phyloP scores from a whole-genome alignment of 75 land plant genomes.

The Azolla pinnata region DNA sequence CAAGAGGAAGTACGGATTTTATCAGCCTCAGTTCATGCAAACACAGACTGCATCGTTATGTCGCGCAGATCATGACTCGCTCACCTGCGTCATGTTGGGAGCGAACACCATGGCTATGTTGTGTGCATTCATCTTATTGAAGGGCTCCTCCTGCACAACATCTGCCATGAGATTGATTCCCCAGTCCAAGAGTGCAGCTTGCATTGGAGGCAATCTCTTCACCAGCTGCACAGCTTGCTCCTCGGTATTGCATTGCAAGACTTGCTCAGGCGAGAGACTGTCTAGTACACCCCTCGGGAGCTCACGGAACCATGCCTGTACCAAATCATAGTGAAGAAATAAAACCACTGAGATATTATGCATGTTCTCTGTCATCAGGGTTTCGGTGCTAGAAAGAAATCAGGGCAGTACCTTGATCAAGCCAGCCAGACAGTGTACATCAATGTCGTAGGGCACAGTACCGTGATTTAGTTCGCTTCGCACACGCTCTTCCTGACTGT shows the following conservation, averaged over 20 bases:
- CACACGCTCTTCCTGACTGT: constrained; percentile 43
- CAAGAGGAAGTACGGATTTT: too few species aligned
- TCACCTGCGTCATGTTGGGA: constrained; percentile 96
- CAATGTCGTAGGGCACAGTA: constrained; percentile 42
- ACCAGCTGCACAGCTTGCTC: constrained; percentile 59
- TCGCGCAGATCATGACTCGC: neutral
- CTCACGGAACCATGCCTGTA: constrained; percentile 93
- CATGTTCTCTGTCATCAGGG: neutral
- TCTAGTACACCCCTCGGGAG: constrained; percentile 77
- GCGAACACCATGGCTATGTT: constrained; percentile 97
- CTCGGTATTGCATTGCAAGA: constrained; percentile 74
- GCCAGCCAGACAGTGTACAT: constrained; percentile 48
- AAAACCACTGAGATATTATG: too few species aligned
- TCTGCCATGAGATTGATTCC: constrained; percentile 91
- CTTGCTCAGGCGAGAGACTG: constrained; percentile 66
- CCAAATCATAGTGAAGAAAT: neutral
- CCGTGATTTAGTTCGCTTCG: constrained; percentile 47
- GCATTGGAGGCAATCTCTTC: constrained; percentile 56
- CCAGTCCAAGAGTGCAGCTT: constrained; percentile 76
- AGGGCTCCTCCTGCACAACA: constrained; percentile 61
- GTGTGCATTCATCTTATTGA: constrained; percentile 88
- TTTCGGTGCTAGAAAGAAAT: neutral
- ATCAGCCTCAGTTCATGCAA: too few species aligned
- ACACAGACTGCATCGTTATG: neutral
- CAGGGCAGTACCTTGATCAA: constrained; percentile 39